Base-by-base conservation (phyloP, 169 alveolate genomes). In the Cryptosporidium ryanae region DNA sequence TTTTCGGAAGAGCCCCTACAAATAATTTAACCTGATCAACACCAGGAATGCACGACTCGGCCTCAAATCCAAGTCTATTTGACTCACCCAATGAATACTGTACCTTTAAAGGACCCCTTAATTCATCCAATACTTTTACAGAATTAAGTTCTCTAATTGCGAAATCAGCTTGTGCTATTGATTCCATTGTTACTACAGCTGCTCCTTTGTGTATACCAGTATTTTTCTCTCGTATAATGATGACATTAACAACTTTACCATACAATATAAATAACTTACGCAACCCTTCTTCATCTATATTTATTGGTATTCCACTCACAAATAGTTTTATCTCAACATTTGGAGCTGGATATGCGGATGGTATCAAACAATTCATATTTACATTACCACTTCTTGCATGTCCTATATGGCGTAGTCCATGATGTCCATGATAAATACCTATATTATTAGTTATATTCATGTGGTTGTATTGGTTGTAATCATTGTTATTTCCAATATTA, bases 11-110 rank as follows among this genome's bases (percentile, higher is more conserved):
- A 64, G 96, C 91, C 15, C 97, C 98, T 29, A 95, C 96, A 82
- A 95, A 95, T 59, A 95, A 66, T 90, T 95, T 95, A 46, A 96
- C 97, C 76, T 94, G 96, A 65, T 94, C 95, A 17, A 84, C 84
- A 10, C 96, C 96, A 13, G 97, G 95, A 54, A 93, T 82, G 44
- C 96, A 89, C 52, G 94, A 89, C 82, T 93, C 90, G 46, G 95
- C 91, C 65, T 67, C 89, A 81, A 95, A 92, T 2, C 97, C 97
- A 66, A 95, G 90, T 32, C 96, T 68, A 57, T 87, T 95, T 15
- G 95, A 84, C 70, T 95, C 98, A 23, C 97, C 97, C 15, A 95
- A 82, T 21, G 98, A 97, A 90, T 95, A 95, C 68, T 93, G 92
- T 46, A 95, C 96, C 55, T 90, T 94, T n/a, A 95, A 82, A 2